phyloP scores from a whole-genome alignment of 192 early-diverging fungal species.

The Gamsiella multidivaricata region DNA sequence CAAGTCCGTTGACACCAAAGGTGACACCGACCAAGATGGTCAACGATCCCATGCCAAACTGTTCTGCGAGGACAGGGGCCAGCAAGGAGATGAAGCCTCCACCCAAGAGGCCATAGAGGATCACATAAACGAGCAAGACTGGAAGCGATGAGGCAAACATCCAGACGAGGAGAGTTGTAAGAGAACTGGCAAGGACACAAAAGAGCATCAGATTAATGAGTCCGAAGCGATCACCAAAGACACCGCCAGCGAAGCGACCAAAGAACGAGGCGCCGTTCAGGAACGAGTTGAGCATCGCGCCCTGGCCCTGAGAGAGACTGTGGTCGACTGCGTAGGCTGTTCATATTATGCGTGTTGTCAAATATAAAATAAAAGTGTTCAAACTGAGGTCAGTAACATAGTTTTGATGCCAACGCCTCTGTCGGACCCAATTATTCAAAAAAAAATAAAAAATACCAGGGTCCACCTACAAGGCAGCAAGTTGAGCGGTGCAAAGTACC shows the following conservation, averaged over 20 bases:
- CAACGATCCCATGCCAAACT: slow-evolving; percentile 52
- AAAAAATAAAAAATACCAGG: slow-evolving; percentile 4
- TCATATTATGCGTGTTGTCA: too few species aligned
- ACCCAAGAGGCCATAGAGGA: slow-evolving; percentile 60
- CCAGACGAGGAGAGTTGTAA: slow-evolving; percentile 60
- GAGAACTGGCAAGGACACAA: slow-evolving; percentile 52
- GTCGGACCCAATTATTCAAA: slow-evolving; percentile 8
- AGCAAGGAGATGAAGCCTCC: slow-evolving; percentile 59
- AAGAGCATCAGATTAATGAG: slow-evolving; percentile 54
- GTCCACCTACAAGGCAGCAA: slow-evolving; percentile 27
- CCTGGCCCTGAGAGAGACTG: slow-evolving; percentile 30
- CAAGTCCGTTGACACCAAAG: slow-evolving; percentile 56
- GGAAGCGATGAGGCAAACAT: slow-evolving; percentile 55
- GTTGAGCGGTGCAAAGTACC: slow-evolving; percentile 53
- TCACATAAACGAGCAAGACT: slow-evolving; percentile 54
- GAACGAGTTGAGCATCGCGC: slow-evolving; percentile 52
- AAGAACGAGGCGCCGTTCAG: slow-evolving; percentile 62
- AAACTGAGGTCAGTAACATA: too few species aligned
- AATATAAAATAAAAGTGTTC: slow-evolving; percentile 7
- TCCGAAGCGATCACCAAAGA: slow-evolving; percentile 60
- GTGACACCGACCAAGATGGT: slow-evolving; percentile 56
- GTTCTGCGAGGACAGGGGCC: slow-evolving; percentile 48
- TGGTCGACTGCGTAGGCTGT: slow-evolving; percentile 49
- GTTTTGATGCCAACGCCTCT: background rate
- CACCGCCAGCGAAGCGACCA: slow-evolving; percentile 57